Base-by-base conservation (phyloP, 305 asterid genomes). In the Plantago lanceolata region DNA sequence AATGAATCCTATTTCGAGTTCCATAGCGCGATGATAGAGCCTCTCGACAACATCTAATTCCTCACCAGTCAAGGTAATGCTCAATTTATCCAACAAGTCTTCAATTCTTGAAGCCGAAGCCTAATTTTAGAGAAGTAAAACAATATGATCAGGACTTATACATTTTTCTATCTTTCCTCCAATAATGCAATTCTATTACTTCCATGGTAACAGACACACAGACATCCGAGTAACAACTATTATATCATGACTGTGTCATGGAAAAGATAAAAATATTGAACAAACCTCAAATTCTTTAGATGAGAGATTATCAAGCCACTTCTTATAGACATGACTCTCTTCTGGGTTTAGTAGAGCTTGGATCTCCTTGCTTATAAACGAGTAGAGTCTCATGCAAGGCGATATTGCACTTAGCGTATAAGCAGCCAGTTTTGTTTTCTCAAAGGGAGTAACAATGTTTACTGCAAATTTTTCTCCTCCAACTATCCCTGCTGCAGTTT, bases 321-420 rank as follows among this genome's bases (percentile, higher is more conserved):
- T 85, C 82, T 82, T 83, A 77, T 82, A 82, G 57, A 78, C 48
- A 71, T 82, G 68, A 57, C 60, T 77, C 50, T 82, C 88, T 5
- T 82, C 74, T 3, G 81, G 77, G 59, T 65, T 74, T 7, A 78
- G 65, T 59, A 79, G 76, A 70, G 81, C 72, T 52, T 65, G 81
- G 45, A 82, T 80, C 68, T 80, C 87, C 70, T 68, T 73, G 47
- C 85, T 78, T 8, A 85, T 68, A 61, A 67, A 85, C 75, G 73
- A 75, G 69, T 71, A 85, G 69, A 85, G 84, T 78, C 87, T 82
- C 93, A 85, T 85, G 84, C 93, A 85, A 1, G 93, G 93, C 48
- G 93, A 75, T 60, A 85, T 81, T 20, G 79, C 87, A 9, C 89
- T 79, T 7, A 85, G 79, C 4, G 93, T 79, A 70, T 82, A 85